Conservation (phyloP, 1,139 yeast genomes). For the Chernovozyma aurita region DNA sequence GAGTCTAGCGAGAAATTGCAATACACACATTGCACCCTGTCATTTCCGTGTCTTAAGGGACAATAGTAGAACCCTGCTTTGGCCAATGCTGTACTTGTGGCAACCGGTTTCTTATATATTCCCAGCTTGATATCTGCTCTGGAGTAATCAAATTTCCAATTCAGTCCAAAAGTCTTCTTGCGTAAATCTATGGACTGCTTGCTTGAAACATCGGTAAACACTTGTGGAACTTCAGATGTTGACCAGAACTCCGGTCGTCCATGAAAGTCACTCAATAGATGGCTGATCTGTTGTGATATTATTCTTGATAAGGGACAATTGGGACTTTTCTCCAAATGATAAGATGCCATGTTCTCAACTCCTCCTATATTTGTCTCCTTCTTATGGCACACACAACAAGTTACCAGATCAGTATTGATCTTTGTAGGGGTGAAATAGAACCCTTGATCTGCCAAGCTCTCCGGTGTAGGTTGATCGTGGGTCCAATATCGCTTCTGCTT, state of each 20-base stretch:
- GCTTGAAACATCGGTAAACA: slow-evolving; percentile 1
- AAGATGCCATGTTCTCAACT: slow-evolving; percentile 28
- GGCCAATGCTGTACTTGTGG: slow-evolving; percentile 39
- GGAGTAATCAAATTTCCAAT: slow-evolving; percentile 51
- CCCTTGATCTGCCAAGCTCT: slow-evolving; percentile 59
- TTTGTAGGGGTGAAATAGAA: slow-evolving; percentile 63
- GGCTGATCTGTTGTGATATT: slow-evolving; percentile 16
- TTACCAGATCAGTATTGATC: slow-evolving; percentile 40
- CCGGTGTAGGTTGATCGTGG: slow-evolving; percentile 28
- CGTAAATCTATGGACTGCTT: slow-evolving; percentile 40
- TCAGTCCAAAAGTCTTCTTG: slow-evolving; percentile 43
- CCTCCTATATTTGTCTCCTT: slow-evolving; percentile 35
- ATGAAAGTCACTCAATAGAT: slow-evolving; percentile 9
- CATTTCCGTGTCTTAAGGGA: slow-evolving; percentile 46
- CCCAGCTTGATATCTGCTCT: slow-evolving; percentile 6
- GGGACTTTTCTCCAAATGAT: slow-evolving; percentile 45
- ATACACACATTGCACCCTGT: slow-evolving; percentile 65
- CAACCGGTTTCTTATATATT: slow-evolving; percentile 20
- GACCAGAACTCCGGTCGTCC: slow-evolving; percentile 3
- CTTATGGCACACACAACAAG: slow-evolving; percentile 60
- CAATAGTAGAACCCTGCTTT: slow-evolving; percentile 53
- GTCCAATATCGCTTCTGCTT: slow-evolving; percentile 29
- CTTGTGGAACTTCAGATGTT: slow-evolving; percentile 2
- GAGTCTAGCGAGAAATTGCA: slow-evolving; percentile 66
- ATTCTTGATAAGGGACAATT: slow-evolving; percentile 44